Evolutionary conservation across 202 grass and related monocot genomes (phyloP), one percentile per base, ranked within the genome.

Genomic region (Setaria italica): DNA sequence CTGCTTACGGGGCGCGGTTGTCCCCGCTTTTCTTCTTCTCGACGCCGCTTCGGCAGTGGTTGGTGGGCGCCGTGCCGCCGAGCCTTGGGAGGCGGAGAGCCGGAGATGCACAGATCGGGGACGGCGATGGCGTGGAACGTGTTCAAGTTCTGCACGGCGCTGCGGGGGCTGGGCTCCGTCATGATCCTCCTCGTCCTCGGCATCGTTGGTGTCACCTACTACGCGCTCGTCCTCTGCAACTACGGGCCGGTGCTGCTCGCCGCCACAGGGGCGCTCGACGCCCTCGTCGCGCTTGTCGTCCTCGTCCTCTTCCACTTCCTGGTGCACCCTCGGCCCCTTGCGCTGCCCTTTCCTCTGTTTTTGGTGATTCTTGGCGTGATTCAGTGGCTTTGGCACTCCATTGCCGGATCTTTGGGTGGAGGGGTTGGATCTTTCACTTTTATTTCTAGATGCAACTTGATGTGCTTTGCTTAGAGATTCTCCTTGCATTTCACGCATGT

Each of bases 91-190:
- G 50, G 17, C 50, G 17, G 50, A 11, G 6, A 35, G 73, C 19
- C 33, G 53, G 56, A 58, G 73, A 99, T 99, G 96, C 81, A 97
- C 74, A 99, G 96, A 96, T 94, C 96, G 72, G 96, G 90, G 17
- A 85, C 85, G 48, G 72, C 88, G 60, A 96, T 99, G 93, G 93
- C 96, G 56, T 96, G 96, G 96, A 96, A 96, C 91, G 93, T 99
- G 16, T 96, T 97, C 85, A 85, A 85, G 80, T 99, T 99, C 85
- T 99, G 96, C 88, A 96, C 96, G 67, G 93, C 96, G 55, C 84
- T 99, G 45, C 69, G 90, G 72, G 96, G 91, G 34, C 86, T 95
- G 43, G 93, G 90, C 66, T 93, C 93, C 72, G 10, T 92, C 81
- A 95, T 95, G 90, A 89, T 95, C 80, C 65, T 91, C 10, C 67